phyloP scores from a whole-genome alignment of 2,329 filamentous ascomycete species.

The Emergomyces pasteurianus region DNA sequence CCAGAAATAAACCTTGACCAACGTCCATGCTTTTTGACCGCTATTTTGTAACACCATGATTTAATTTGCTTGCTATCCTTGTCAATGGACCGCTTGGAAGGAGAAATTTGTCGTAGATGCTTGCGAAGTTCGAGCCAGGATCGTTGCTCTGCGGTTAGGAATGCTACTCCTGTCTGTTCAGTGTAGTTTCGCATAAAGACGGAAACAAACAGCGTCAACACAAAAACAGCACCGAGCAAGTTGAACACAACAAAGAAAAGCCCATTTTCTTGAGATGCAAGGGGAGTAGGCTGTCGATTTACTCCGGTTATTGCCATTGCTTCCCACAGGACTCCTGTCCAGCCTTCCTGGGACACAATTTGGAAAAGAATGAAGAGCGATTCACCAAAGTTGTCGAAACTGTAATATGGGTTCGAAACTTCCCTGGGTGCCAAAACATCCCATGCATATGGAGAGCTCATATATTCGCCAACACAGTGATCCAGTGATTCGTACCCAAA shows the following conservation, averaged over 20 bases:
- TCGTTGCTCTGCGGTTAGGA: constrained; percentile 85
- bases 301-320: constrained; percentile 70
- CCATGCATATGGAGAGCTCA: constrained; percentile 70
- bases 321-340: constrained; percentile 83
- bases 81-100: constrained; percentile 79
- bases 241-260: constrained; percentile 96
- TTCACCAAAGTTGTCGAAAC: constrained; percentile 90
- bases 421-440: constrained; percentile 69
- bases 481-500: constrained; percentile 47
- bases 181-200: constrained; percentile 99
- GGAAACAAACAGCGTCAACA: constrained; percentile 92
- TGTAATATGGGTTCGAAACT: constrained; percentile 70
- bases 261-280: constrained; percentile 68
- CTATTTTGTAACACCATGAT: constrained; percentile 88
- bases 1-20: constrained; percentile 79
- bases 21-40: constrained; percentile 82
- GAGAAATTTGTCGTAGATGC: constrained; percentile 79
- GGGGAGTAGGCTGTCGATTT: constrained; percentile 59
- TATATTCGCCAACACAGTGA: constrained; percentile 77
- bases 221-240: constrained; percentile 87
- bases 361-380: constrained; percentile 95
- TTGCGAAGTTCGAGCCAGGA: constrained; percentile 95
- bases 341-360: constrained; percentile 97
- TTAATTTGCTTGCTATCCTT: constrained; percentile 68
- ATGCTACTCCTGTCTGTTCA: constrained; percentile 94